Conservation (phyloP, 768 basidiomycete genomes). For the Boletus rubescentipes region DNA sequence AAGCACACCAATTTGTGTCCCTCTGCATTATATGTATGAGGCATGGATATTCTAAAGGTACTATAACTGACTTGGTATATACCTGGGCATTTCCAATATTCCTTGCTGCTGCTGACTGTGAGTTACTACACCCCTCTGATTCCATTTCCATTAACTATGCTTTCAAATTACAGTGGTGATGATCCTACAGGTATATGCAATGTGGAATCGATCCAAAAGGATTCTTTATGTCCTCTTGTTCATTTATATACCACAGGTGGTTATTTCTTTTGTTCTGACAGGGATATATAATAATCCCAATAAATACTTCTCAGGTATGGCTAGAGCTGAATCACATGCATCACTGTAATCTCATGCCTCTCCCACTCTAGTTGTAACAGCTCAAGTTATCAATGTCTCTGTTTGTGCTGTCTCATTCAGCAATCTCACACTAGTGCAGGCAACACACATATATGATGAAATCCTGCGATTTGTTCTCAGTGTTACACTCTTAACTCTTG, state of each 20-base stretch:
- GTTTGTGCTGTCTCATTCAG: neutral
- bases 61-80: neutral
- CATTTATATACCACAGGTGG: neutral
- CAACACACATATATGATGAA: too few relatives aligned
- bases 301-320: neutral
- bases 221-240: neutral
- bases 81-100: neutral
- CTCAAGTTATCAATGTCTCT: neutral
- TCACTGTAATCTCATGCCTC: too few relatives aligned
- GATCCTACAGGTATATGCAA: neutral
- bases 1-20: neutral
- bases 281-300: neutral
- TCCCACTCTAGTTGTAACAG: neutral
- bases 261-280: neutral
- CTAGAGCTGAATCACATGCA: neutral
- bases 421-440: too few relatives aligned
- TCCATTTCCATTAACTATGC: neutral
- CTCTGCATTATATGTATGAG: neutral
- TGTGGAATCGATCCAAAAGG: neutral
- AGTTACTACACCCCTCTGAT: neutral
- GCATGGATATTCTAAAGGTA: neutral
- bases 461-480: neutral
- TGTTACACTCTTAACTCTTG: neutral
- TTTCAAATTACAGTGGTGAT: neutral
- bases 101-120: neutral